Conservation (phyloP, 129 eudicot species). For the Helianthus tuberosus region DNA sequence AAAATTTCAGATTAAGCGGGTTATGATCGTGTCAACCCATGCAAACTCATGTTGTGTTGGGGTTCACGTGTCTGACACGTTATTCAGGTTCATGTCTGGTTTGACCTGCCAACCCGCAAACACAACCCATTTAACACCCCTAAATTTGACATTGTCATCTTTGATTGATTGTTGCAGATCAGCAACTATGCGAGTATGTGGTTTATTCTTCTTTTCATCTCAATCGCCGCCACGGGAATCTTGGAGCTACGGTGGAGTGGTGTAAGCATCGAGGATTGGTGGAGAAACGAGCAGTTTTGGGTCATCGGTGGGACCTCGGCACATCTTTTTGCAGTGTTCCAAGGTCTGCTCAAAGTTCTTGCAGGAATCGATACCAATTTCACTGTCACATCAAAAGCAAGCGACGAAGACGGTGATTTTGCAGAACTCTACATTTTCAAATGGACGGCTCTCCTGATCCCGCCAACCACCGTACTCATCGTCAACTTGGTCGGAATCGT, state of each 20-base stretch:
- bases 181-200: conserved; percentile 63
- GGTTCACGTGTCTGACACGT: not conserved
- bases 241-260: conserved; percentile 70
- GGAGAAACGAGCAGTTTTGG: conserved; percentile 85
- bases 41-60: not conserved
- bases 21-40: not conserved
- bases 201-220: conserved; percentile 61
- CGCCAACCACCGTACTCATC: conserved; percentile 62
- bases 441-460: conserved; percentile 70
- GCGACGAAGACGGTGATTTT: conserved; percentile 60
- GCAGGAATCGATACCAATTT: conserved; percentile 67
- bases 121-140: not conserved
- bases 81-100: not conserved
- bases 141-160: not conserved
- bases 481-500: conserved; percentile 62
- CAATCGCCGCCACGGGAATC: conserved; percentile 57
- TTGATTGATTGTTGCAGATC: conserved; percentile 40
- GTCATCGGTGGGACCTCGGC: conserved; percentile 75
- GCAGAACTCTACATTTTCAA: conserved; percentile 70
- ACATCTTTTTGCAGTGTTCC: conserved; percentile 69
- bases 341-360: conserved; percentile 61
- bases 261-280: conserved; percentile 64
- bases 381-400: conserved; percentile 63
- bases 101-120: not conserved
- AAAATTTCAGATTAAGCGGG: not conserved